A percentile compares a stretch with the other conserved stretches of the same genome.
Conservation (phyloP, 1,284 basidiomycete species). For the Farysia itapuensis region DNA sequence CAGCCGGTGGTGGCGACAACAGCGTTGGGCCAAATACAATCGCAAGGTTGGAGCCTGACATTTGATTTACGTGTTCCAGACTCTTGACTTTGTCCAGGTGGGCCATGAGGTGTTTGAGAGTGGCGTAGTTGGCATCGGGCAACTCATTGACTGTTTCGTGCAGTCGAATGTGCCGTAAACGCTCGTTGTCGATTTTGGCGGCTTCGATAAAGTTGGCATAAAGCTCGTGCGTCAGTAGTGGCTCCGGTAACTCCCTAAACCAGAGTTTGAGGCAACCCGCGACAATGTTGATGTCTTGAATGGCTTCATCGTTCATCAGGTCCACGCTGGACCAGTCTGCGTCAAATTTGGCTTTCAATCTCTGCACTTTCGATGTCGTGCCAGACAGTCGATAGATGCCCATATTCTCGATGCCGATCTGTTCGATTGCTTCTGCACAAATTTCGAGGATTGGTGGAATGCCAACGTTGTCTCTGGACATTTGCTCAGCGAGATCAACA, state of each 20-base stretch:
- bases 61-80: slow-evolving; percentile 71
- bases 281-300: slow-evolving; percentile 90
- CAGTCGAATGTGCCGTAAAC: slow-evolving; percentile 76
- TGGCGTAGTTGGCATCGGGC: slow-evolving; percentile 96
- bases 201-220: slow-evolving; percentile 93
- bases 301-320: slow-evolving; percentile 58
- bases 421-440: slow-evolving; percentile 86
- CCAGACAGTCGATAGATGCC: slow-evolving; percentile 94
- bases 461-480: slow-evolving; percentile 83
- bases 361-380: slow-evolving; percentile 81
- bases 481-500: slow-evolving; percentile 85
- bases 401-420: slow-evolving; percentile 70
- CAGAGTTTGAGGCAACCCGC: slow-evolving; percentile 91
- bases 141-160: slow-evolving; percentile 97
- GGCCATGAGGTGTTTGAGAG: slow-evolving; percentile 91
- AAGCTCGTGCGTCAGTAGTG: slow-evolving; percentile 78
- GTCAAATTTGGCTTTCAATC: slow-evolving; percentile 81
- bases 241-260: slow-evolving; percentile 94
- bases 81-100: slow-evolving; percentile 71
- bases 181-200: slow-evolving; percentile 76
- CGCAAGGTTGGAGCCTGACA: slow-evolving; percentile 89
- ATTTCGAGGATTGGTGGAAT: slow-evolving; percentile 85
- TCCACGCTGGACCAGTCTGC: slow-evolving; percentile 58
- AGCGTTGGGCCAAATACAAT: slow-evolving; percentile 98
- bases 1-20: slow-evolving; percentile 39